A percentile compares a stretch with the other conserved stretches of the same genome.
phyloP scores from a whole-genome alignment of 768 basidiomycete species.

The Trichaptum fuscoviolaceum region DNA sequence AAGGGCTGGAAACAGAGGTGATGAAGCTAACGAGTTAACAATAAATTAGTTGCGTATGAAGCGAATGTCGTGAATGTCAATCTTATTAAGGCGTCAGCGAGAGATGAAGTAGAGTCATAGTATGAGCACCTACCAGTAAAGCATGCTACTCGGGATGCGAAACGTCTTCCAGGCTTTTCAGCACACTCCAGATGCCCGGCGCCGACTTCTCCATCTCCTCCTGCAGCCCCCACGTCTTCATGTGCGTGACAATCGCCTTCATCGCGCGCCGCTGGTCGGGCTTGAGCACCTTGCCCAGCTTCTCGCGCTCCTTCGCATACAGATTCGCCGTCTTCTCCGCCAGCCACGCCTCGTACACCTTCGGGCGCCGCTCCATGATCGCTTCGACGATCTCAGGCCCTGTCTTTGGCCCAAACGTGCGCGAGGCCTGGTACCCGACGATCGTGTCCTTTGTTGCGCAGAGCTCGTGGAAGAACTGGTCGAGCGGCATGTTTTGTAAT shows the following conservation, averaged over 20 bases:
- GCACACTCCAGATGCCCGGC: neutral
- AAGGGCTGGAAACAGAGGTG: no score
- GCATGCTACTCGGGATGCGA: neutral
- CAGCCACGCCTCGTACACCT: neutral
- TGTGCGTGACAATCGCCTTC: neutral
- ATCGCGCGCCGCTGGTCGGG: neutral
- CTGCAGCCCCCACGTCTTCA: neutral
- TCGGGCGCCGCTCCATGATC: neutral
- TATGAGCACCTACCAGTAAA: no score
- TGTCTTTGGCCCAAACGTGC: neutral
- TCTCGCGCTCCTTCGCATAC: neutral
- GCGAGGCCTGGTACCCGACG: neutral
- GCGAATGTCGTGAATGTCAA: neutral
- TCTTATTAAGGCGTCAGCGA: no score
- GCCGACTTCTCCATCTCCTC: neutral
- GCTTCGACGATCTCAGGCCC: neutral
- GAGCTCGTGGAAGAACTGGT: neutral
- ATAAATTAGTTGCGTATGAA: neutral
- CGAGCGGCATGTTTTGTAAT: neutral
- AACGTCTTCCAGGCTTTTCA: neutral
- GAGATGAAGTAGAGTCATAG: no score
- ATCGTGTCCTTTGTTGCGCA: neutral
- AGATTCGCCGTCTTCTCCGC: neutral
- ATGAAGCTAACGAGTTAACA: neutral
- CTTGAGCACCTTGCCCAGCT: neutral